Evolutionary conservation across 148 eudicot species (phyloP).

Genomic region (Pharnaceum exiguum): DNA sequence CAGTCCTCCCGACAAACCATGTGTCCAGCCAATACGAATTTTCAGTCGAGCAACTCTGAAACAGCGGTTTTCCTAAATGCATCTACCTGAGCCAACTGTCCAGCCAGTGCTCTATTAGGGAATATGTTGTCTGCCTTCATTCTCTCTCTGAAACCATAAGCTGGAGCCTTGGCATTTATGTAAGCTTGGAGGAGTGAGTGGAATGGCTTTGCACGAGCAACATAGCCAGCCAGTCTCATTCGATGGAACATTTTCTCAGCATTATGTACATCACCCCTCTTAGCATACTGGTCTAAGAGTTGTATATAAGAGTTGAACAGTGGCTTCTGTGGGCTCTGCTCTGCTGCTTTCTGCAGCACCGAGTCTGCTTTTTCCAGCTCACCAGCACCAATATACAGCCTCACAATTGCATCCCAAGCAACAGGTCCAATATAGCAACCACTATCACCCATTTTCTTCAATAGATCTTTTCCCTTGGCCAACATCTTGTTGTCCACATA

Average conservation of each 20-base stretch:
- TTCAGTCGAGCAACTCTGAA: slow-evolving; percentile 68
- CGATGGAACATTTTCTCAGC: slow-evolving; percentile 69
- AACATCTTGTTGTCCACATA: slow-evolving; percentile 76
- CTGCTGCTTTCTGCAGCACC: slow-evolving; percentile 47
- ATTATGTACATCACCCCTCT: slow-evolving; percentile 71
- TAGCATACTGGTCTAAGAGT: slow-evolving; percentile 65
- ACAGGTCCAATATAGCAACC: slow-evolving; percentile 58
- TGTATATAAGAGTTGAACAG: slow-evolving; percentile 49
- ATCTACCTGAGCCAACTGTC: slow-evolving; percentile 46
- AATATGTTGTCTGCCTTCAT: slow-evolving; percentile 75
- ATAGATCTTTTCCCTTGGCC: slow-evolving; percentile 63
- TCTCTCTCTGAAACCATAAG: slow-evolving; percentile 79
- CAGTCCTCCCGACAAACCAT: no score
- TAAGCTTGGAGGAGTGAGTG: slow-evolving; percentile 37
- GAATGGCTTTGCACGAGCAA: slow-evolving; percentile 38
- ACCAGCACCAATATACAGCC: slow-evolving; percentile 68
- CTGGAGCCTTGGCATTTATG: slow-evolving; percentile 59
- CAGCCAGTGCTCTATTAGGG: slow-evolving; percentile 43
- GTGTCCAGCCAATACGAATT: slow-evolving; percentile 1
- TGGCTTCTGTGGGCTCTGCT: slow-evolving; percentile 35
- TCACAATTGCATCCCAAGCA: slow-evolving; percentile 77
- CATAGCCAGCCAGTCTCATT: slow-evolving; percentile 72
- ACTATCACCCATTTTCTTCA: slow-evolving; percentile 61
- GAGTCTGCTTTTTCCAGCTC: slow-evolving; percentile 88
- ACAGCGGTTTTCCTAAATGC: slow-evolving; percentile 53